Conservation (phyloP, 768 basidiomycete species). For the Calocybe gangraenosa region DNA sequence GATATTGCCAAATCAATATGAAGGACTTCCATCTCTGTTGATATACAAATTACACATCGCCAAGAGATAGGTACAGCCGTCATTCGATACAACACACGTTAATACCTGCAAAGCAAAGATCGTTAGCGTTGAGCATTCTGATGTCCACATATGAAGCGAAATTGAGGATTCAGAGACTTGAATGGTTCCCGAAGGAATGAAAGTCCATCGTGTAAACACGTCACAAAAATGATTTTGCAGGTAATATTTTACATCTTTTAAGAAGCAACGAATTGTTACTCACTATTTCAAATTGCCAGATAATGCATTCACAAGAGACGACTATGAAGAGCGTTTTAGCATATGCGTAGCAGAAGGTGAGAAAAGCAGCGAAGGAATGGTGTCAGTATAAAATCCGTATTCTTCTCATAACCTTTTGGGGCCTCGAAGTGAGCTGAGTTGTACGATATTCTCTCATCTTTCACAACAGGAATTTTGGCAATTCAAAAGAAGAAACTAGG, state of each 20-base stretch:
- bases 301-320: not conserved
- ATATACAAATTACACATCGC: too few species aligned
- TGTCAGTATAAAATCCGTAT: conserved; percentile 39
- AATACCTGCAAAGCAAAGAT: too few species aligned
- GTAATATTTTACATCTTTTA: conserved; percentile 40
- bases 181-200: conserved; percentile 73
- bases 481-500: not conserved
- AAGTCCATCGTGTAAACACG: conserved; percentile 58
- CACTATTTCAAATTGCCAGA: conserved; percentile 17
- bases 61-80: too few species aligned
- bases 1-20: too few species aligned
- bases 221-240: conserved; percentile 45
- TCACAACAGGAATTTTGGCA: not conserved
- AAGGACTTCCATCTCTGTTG: too few species aligned
- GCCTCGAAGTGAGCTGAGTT: conserved; percentile 71
- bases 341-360: not conserved
- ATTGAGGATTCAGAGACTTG: conserved; percentile 64
- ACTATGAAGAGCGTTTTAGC: not conserved
- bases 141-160: too few species aligned
- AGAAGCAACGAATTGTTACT: conserved; percentile 16
- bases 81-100: too few species aligned
- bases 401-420: conserved; percentile 48
- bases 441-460: conserved; percentile 14
- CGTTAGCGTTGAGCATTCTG: too few species aligned
- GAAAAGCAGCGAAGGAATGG: conserved; percentile 1